Base-by-base conservation (phyloP, 1,284 basidiomycete species). In the Malassezia furfur region DNA sequence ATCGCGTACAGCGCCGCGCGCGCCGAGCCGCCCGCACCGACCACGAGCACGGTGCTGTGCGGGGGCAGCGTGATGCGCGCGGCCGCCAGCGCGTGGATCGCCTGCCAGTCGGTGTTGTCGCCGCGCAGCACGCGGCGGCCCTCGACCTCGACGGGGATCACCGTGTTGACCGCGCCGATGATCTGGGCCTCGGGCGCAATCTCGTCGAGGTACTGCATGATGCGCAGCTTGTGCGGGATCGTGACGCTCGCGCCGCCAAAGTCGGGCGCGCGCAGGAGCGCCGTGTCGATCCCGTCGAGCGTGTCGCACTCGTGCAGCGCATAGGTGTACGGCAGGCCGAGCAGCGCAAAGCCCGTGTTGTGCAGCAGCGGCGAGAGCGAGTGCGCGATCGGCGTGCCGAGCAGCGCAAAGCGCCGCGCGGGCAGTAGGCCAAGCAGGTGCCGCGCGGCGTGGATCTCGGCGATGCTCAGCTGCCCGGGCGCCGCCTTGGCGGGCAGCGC, bases 161-260 rank as follows among this genome's bases (percentile, higher is more conserved):
- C 49, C 12, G 72, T 74, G 60, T 74, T 74, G 34, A 74, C 68
- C 1, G 72, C 72, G 36, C 72, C 72, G 22, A 74, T 73, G 6
- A 56, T 57, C 41, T 64, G 62, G 11, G 69, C 72, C 28, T 70
- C 63, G 17, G 65, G 64, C 19, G 63, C 65, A 25, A 74, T 52
- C 28, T 52, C 22, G 49, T 74, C 70, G n/a, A 74, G 63, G 36
- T 61, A 48, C 40, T 47, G 41, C 48, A 72, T 68, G 53, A 74
- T 68, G 40, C 44, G 55, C 21, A 70, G 50, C 63, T 74, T 72
- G 57, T 67, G 61, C 9, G 68, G 66, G 48, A 70, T 67, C 5
- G 94, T 99, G 22, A 96, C 90, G 6, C 87, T 90, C 7, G 91
- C 91, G 3, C 93, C 93, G 15, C 93, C 93, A 76, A 96, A 98